Conservation (phyloP, 768 basidiomycete species). For the Termitomyces sp. region DNA sequence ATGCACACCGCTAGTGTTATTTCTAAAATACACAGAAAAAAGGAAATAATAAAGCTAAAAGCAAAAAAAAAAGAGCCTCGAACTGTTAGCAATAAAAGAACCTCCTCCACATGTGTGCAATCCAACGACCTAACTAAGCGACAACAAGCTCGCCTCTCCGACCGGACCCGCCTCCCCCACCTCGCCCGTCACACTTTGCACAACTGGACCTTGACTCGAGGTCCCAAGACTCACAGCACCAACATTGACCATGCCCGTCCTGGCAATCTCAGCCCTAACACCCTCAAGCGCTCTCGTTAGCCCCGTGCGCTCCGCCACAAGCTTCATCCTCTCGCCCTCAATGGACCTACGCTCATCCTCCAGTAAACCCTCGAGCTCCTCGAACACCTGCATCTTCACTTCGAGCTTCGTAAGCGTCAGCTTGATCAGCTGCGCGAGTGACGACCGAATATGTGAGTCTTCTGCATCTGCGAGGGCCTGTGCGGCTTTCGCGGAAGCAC, state of each 20-base stretch:
- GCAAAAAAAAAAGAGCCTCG: neutral
- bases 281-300: constrained; percentile 68
- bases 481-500: constrained; percentile 85
- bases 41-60: neutral
- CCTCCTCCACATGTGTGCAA: too few species aligned
- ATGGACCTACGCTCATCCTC: constrained; percentile 86
- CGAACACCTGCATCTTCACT: constrained; percentile 92
- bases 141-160: constrained; percentile 47
- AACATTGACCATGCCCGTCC: constrained; percentile 34
- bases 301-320: constrained; percentile 74
- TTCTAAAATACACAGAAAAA: neutral
- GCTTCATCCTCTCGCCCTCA: constrained; percentile 73
- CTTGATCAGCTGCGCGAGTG: constrained; percentile 82
- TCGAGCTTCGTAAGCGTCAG: constrained; percentile 84
- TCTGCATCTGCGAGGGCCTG: constrained; percentile 75
- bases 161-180: constrained; percentile 52
- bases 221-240: constrained; percentile 41
- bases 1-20: neutral
- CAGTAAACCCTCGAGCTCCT: constrained; percentile 85
- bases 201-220: constrained; percentile 54
- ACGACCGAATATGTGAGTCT: constrained; percentile 70
- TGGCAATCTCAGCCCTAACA: constrained; percentile 58
- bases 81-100: neutral
- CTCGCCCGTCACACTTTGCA: constrained; percentile 42
- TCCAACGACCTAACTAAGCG: constrained; percentile 27